phyloP scores from a whole-genome alignment of 306 rosid genomes.

The Pyrus pyrifolia region DNA sequence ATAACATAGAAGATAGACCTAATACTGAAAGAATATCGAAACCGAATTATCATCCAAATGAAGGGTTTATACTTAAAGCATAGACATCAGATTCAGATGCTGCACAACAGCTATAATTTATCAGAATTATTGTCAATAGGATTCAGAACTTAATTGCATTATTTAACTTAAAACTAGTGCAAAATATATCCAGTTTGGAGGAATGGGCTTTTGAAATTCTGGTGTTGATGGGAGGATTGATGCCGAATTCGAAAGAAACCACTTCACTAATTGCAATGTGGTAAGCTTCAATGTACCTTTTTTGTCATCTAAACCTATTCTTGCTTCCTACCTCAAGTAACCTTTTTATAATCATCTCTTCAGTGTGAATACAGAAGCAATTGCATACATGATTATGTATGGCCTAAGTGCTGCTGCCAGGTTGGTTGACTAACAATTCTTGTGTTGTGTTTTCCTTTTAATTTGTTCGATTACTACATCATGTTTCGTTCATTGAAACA shows the following conservation, averaged over 20 bases:
- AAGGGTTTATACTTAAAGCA: background rate
- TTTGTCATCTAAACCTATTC: background rate
- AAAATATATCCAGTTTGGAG: conserved; percentile 58
- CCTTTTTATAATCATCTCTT: background rate
- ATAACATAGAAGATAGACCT: background rate
- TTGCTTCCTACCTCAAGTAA: background rate
- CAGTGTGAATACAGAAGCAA: conserved; percentile 65
- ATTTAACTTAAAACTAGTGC: background rate
- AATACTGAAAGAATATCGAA: conserved; percentile 9
- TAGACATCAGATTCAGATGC: background rate
- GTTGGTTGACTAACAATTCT: conserved; percentile 22
- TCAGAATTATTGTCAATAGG: background rate
- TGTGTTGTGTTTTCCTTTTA: background rate
- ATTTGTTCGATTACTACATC: background rate
- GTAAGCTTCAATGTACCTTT: conserved; percentile 29
- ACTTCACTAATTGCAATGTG: conserved; percentile 88
- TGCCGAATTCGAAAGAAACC: conserved; percentile 54
- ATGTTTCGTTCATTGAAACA: conserved; percentile 1
- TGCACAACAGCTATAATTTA: background rate
- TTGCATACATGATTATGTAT: conserved; percentile 63
- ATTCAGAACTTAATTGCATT: background rate
- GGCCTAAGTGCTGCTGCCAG: conserved; percentile 92
- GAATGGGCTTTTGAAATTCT: conserved; percentile 84
- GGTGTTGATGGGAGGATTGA: conserved; percentile 72
- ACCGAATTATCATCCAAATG: background rate